Percentiles rank a stretch among this genome's conserved stretches.
phyloP scores from a whole-genome alignment of 73 alveolate genomes.

The Stentor roeselii region DNA sequence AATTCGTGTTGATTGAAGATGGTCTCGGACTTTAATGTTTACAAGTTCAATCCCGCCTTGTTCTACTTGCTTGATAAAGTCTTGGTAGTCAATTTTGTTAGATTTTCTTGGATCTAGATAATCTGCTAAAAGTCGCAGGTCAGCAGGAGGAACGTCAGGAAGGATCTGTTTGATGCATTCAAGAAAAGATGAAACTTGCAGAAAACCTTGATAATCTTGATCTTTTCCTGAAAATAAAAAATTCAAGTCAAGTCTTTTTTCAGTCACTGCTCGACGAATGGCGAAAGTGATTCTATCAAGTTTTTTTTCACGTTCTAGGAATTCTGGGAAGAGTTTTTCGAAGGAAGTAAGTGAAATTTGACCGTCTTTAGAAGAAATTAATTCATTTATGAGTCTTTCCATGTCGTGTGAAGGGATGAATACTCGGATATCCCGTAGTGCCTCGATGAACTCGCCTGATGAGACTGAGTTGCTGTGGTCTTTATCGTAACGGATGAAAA shows the following conservation, averaged over 20 bases:
- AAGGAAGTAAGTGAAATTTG: neutral
- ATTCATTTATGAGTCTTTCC: slow-evolving; percentile 16
- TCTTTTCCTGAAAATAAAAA: neutral
- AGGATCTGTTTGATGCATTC: slow-evolving; percentile 1
- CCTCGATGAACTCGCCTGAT: neutral
- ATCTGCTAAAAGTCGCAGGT: neutral
- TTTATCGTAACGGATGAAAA: neutral
- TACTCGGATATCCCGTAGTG: neutral
- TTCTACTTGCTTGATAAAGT: slow-evolving; percentile 5
- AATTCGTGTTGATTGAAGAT: neutral
- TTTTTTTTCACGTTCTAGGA: neutral
- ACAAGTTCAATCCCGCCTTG: neutral
- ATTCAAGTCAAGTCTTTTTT: neutral
- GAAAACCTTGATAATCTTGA: neutral
- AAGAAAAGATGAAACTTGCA: neutral
- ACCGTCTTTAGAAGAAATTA: neutral
- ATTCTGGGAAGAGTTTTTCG: slow-evolving; percentile 18
- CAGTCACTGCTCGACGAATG: neutral
- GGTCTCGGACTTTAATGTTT: neutral
- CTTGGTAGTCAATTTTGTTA: neutral
- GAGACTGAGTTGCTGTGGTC: slow-evolving; percentile 22
- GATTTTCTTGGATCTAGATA: neutral
- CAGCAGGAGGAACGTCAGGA: slow-evolving; percentile 3
- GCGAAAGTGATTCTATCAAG: neutral
- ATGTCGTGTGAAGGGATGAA: neutral